A percentile compares a stretch with the other conserved stretches of the same genome.
These are phyloP conservation scores for Iberis pinnata DNA, from an alignment of 345 rosid species.

Conservation along the genomic window DNA sequence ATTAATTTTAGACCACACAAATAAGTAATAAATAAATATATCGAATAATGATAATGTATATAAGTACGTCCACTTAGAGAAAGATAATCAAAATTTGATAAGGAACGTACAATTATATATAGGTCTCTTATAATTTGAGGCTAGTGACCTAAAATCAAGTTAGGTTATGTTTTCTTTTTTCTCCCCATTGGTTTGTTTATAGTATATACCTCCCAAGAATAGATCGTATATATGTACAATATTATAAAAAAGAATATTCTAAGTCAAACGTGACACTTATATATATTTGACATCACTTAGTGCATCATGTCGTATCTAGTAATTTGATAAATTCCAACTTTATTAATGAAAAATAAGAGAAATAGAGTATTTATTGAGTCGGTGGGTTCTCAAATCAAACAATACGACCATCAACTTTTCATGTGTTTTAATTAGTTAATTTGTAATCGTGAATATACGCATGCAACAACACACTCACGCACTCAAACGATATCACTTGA, in stretches of 20 bases:
- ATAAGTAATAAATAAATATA: not conserved
- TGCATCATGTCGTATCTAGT: too few relatives aligned
- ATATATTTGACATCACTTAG: constrained; percentile 14
- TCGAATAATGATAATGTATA: constrained; percentile 23
- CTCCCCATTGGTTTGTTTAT: constrained; percentile 17
- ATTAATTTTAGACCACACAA: constrained; percentile 17
- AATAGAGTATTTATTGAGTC: constrained; percentile 18
- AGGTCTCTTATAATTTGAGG: constrained; percentile 29
- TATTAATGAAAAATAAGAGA: not conserved
- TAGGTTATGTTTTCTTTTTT: constrained; percentile 26
- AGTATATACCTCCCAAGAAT: constrained; percentile 2
- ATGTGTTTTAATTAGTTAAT: constrained; percentile 10
- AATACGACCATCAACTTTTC: constrained; percentile 21
- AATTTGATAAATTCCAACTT: too few relatives aligned
- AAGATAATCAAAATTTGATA: constrained; percentile 29
- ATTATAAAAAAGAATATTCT: constrained; percentile 5
- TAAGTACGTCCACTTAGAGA: constrained; percentile 25
- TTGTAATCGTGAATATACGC: constrained; percentile 9
- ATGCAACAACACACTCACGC: constrained; percentile 1
- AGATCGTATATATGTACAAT: not conserved
- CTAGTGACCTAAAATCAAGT: constrained; percentile 31
- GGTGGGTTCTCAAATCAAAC: too few relatives aligned
- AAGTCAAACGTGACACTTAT: constrained; percentile 24
- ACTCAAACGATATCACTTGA: not conserved
- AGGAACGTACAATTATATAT: constrained; percentile 17